Evolutionary conservation across 2,329 filamentous ascomycete genomes (phyloP).

Genomic region (Thielaviopsis punctulata): DNA sequence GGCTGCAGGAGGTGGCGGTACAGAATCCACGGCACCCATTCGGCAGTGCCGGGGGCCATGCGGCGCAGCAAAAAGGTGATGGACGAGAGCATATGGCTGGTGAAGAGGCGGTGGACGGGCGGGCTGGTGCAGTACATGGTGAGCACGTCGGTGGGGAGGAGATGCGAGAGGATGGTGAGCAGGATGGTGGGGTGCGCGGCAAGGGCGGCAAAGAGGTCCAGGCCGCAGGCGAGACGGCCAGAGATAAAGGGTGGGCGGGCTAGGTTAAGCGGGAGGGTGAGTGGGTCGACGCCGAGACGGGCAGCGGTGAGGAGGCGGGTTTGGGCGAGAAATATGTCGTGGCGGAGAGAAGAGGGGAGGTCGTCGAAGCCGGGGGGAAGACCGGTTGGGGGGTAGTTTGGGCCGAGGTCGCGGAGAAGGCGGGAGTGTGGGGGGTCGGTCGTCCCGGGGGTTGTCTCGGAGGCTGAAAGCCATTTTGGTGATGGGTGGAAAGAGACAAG

Average conservation of each 20-base stretch:
- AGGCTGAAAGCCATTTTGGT: background rate
- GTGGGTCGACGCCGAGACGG: background rate
- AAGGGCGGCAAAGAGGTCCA: slow-evolving; percentile 28
- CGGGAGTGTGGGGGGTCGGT: background rate
- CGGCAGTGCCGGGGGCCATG: slow-evolving; percentile 36
- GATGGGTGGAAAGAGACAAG: background rate
- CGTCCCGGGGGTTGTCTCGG: background rate
- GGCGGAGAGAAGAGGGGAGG: slow-evolving; percentile 1
- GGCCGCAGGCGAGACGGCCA: slow-evolving; percentile 12
- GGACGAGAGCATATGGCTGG: slow-evolving; percentile 39
- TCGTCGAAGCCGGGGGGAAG: slow-evolving; percentile 5
- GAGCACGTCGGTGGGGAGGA: slow-evolving; percentile 39
- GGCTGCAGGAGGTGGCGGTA: slow-evolving; percentile 39
- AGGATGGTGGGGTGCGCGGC: slow-evolving; percentile 31
- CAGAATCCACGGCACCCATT: slow-evolving; percentile 42
- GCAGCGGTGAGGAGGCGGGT: background rate
- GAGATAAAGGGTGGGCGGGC: background rate
- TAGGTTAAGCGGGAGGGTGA: slow-evolving; percentile 13
- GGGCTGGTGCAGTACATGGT: slow-evolving; percentile 47
- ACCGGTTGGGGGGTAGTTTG: slow-evolving; percentile 4
- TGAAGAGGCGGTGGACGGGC: slow-evolving; percentile 42
- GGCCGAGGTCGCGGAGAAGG: background rate
- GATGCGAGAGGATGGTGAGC: slow-evolving; percentile 12
- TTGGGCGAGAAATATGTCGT: slow-evolving; percentile 4
- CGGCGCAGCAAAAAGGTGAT: slow-evolving; percentile 36